Evolutionary conservation across 306 rosid genomes (phyloP), one percentile per base, ranked within the genome.

Genomic region (Albizia julibrissin): DNA sequence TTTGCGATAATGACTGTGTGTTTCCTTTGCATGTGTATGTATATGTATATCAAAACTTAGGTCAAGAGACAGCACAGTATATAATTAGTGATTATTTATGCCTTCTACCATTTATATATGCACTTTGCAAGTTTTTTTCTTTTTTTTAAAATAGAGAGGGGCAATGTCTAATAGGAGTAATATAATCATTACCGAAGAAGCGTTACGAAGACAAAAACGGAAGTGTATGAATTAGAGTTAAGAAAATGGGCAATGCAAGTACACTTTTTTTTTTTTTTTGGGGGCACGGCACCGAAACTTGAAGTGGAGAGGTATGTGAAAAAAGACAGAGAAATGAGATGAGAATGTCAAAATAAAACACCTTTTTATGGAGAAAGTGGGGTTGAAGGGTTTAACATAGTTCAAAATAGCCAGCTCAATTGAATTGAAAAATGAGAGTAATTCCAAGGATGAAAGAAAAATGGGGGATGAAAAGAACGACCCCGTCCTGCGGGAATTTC

Each of bases 381-480:
- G 34, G 62, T 52, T 52, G 7, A 52, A n/a, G 62, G 0, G 62
- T 56, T 27, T 79, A 26, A 73, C 50, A 6, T 29, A 50, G 16
- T 54, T 78, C n/a, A 10, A 22, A 59, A 64, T 0, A 19, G 74
- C 64, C 75, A 76, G 68, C 40, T 75, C 62, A 24, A n/a, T 62
- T 52, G 46, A 42, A 80, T 72, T 26, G 80, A 83, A 83, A 79
- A 83, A 62, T 80, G 27, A 50, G 68, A 56, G 74, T 47, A 22
- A 75, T 82, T 86, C 31, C 46, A 82, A 75, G 34, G 67, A 59
- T 24, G 64, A 80, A 73, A 75, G 62, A 65, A 77, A 83, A 70
- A 52, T 69, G 50, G 68, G 62, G 69, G 61, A 75, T 34, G 39
- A 70, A 76, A 78, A 29, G 31, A 78, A 85, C 74, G 82, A 84